phyloP scores from a whole-genome alignment of 179 eudicot genomes.

The Spinacia oleracea region DNA sequence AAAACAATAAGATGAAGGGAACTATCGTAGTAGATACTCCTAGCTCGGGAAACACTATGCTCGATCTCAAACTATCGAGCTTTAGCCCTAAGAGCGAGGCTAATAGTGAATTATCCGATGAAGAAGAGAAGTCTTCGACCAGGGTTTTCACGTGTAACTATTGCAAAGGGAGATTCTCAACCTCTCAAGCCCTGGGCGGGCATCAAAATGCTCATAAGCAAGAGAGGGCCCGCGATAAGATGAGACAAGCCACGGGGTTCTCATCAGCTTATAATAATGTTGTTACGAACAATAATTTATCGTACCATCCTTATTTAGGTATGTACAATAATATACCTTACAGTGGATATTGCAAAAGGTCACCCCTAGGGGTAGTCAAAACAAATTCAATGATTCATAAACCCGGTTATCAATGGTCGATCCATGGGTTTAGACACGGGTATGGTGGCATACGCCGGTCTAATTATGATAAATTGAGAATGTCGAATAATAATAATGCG shows the following conservation, averaged over 20 bases:
- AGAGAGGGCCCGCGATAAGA: slow-evolving; percentile 39
- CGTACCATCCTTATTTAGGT: slow-evolving; percentile 27
- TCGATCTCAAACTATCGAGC: slow-evolving; percentile 36
- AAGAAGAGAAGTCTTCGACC: slow-evolving; percentile 12
- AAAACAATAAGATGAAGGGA: slow-evolving; percentile 20
- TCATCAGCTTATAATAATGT: slow-evolving; percentile 16
- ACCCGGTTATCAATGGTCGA: slow-evolving; percentile 23
- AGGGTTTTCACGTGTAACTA: slow-evolving; percentile 38
- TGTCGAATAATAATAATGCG: not conserved
- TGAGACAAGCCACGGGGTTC: slow-evolving; percentile 27
- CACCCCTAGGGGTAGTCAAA: slow-evolving; percentile 35
- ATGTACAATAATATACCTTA: slow-evolving; percentile 23
- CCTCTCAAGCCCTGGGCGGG: slow-evolving; percentile 45
- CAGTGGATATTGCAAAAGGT: slow-evolving; percentile 12
- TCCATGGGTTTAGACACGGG: slow-evolving; percentile 13
- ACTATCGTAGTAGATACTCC: slow-evolving; percentile 1
- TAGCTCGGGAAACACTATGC: slow-evolving; percentile 1
- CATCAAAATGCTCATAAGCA: slow-evolving; percentile 48
- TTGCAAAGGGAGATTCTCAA: slow-evolving; percentile 41
- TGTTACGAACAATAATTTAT: not conserved
- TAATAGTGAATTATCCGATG: not conserved
- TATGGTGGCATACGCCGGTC: slow-evolving; percentile 1
- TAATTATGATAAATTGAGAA: slow-evolving; percentile 6
- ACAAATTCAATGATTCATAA: slow-evolving; percentile 34
- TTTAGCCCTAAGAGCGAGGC: not conserved